Evolutionary conservation across 305 asterid species (phyloP), one percentile per base, ranked within the genome.

Genomic region (Rubia peregrina): DNA sequence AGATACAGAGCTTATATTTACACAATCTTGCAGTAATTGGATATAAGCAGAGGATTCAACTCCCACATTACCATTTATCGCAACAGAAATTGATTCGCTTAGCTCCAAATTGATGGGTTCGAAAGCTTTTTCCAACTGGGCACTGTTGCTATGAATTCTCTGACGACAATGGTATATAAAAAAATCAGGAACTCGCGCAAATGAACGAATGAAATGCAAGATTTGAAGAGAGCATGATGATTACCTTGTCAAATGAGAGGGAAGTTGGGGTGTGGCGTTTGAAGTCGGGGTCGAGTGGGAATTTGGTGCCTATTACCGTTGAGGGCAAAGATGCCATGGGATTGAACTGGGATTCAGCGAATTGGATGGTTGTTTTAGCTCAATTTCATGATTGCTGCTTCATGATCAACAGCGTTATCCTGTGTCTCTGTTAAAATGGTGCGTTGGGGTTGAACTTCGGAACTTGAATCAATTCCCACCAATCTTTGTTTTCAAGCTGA

Each of bases 301-400:
- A 76, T 61, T 87, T 67, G 88, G 73, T 87, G 81, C 78, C 85
- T 71, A 81, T 80, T 66, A 75, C 80, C 69, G 82, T 82, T 26
- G 91, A 85, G 43, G 96, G 95, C 80, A 92, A 80, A 64, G 96
- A 88, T 16, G 98, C 97, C 98, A 92, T 92, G 17, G 68, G 17
- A 64, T 11, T 64, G 17, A 40, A 40, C 30, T 38, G 24, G 4
- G 33, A 40, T 7, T 7, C 41, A 40, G 26, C 22, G 33, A 19
- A 16, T 61, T 73, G 41, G 3, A 60, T 43, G 75, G 46, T 62
- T 16, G 59, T 67, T 17, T 53, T 69, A 74, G 78, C 70, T 51
- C 30, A 22, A 36, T 38, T 73, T 48, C 69, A 68, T 70, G 48
- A 30, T 67, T 38, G 19, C 41, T 19, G 62, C 33, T 22, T 53